Base-by-base conservation (phyloP, 1,139 yeast species). In the Blastobotrys aristatus region DNA sequence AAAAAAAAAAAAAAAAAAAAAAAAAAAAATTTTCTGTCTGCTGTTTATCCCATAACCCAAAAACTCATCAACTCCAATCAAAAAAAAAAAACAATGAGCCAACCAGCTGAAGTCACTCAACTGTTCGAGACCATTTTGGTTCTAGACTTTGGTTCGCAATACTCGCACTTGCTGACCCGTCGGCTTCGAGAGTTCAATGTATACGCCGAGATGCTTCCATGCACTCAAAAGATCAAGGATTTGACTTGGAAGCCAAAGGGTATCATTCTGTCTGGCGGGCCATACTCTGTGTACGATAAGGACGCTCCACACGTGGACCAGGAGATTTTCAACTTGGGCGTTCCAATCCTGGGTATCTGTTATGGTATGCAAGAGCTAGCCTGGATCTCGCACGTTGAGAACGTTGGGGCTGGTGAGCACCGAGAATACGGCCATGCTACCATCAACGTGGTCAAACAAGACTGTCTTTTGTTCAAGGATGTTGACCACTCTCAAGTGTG, bases 321-420 rank as follows among this genome's bases (percentile, higher is more conserved):
- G 57, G 97, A 80, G 52, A 80, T 94, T 55, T 92, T 92, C 75
- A 80, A 90, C 62, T 79, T 92, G 63, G 78, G 79, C 50, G 97
- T 92, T 36, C 99, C 99, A 56, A 85, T 92, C 64, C 76, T 92
- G 60, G 99, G 99, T 63, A 94, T 92, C 68, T 92, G 99, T 73
- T 92, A 92, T 70, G 99, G 99, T 70, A 86, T 92, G 92, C 99
- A 92, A 75, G 98, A 94, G 72, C 75, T 92, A 60, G 98, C 98
- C 47, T 92, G 97, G 97, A 84, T 90, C 65, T 88, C 87, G 69
- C 96, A 96, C 66, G 37, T 32, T 20, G 85, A 86, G 66, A 92
- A 94, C 61, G 98, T 92, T 53, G 88, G 87, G 50, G 84, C 96
- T 70, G 96, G 97, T 67, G 96, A 88, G 61, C 90, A 92, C 77